A percentile compares a stretch with the other conserved stretches of the same genome.
Evolutionary conservation across 345 rosid species (phyloP).

Genomic region (Hypericum androsaemum): DNA sequence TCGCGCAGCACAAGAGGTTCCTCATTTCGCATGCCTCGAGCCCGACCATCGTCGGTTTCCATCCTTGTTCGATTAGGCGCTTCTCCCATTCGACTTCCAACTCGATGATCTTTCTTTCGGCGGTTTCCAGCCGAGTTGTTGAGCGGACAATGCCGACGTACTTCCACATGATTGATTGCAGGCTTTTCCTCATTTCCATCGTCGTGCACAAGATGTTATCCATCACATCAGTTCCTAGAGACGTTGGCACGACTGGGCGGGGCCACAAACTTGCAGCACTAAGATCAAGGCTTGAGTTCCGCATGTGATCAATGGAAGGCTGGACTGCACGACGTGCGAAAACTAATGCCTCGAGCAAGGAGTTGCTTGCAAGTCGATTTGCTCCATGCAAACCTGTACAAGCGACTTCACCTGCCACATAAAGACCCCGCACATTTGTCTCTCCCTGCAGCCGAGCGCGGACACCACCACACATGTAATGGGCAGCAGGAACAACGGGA

Average conservation of each 20-base stretch:
- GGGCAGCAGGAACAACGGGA: constrained; percentile 94
- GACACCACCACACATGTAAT: constrained; percentile 98
- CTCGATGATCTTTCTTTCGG: constrained; percentile 45
- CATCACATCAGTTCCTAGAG: constrained; percentile 34
- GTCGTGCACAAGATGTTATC: constrained; percentile 40
- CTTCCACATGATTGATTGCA: constrained; percentile 83
- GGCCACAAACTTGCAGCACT: constrained; percentile 50
- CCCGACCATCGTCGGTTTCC: constrained; percentile 77
- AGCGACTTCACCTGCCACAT: constrained; percentile 96
- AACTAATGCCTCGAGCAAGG: constrained; percentile 91
- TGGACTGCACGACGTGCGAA: constrained; percentile 85
- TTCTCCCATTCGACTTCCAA: constrained; percentile 76
- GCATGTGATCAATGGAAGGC: constrained; percentile 75
- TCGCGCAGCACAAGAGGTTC: constrained; percentile 85
- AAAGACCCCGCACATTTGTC: constrained; percentile 77
- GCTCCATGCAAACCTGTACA: constrained; percentile 98
- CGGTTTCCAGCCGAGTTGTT: constrained; percentile 51
- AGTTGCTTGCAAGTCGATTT: constrained; percentile 91
- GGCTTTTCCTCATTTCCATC: constrained; percentile 56
- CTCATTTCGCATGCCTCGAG: constrained; percentile 94
- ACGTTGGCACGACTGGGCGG: constrained; percentile 48
- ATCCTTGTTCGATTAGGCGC: constrained; percentile 64
- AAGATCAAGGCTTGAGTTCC: constrained; percentile 33
- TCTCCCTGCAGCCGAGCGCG: constrained; percentile 87
- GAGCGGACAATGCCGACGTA: constrained; percentile 88